These are phyloP conservation scores for Agrocybe praecox DNA, from an alignment of 768 basidiomycete genomes.

Conservation along the genomic window DNA sequence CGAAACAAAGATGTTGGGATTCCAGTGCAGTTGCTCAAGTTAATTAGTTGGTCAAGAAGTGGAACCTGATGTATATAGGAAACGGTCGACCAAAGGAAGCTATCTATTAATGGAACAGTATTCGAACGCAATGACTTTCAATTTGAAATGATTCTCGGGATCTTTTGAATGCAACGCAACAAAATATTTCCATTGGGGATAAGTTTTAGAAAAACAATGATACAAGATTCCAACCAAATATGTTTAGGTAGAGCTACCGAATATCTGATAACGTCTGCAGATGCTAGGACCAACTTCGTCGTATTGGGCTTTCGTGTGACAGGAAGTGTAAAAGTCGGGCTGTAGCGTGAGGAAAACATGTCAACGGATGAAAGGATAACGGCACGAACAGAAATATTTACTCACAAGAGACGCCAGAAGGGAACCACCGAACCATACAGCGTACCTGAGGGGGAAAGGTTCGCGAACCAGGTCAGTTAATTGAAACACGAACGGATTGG, in stretches of 20 bases:
- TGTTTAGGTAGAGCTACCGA: slow-evolving; percentile 79
- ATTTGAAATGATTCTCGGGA: neutral
- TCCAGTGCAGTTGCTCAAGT: slow-evolving; percentile 94
- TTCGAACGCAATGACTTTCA: neutral
- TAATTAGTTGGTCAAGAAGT: slow-evolving; percentile 29
- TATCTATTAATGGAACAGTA: neutral
- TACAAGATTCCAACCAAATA: neutral
- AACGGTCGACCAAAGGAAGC: too few relatives aligned
- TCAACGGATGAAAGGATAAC: neutral
- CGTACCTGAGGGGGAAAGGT: slow-evolving; percentile 53
- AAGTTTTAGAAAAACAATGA: neutral
- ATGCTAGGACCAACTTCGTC: slow-evolving; percentile 93
- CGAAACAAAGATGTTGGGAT: slow-evolving; percentile 75
- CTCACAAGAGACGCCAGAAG: slow-evolving; percentile 89
- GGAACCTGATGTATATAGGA: too few relatives aligned
- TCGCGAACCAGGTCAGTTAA: slow-evolving; percentile 15
- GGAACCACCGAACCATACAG: slow-evolving; percentile 98
- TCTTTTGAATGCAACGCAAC: neutral
- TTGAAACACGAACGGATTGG: neutral
- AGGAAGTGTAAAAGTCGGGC: slow-evolving; percentile 95
- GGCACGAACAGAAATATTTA: slow-evolving; percentile 11
- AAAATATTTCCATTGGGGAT: slow-evolving; percentile 5
- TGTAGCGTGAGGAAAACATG: slow-evolving; percentile 27
- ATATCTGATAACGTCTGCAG: slow-evolving; percentile 91
- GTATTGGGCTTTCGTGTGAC: slow-evolving; percentile 94